Conservation (phyloP, 1,284 basidiomycete genomes). For the Gomphus sp. region DNA sequence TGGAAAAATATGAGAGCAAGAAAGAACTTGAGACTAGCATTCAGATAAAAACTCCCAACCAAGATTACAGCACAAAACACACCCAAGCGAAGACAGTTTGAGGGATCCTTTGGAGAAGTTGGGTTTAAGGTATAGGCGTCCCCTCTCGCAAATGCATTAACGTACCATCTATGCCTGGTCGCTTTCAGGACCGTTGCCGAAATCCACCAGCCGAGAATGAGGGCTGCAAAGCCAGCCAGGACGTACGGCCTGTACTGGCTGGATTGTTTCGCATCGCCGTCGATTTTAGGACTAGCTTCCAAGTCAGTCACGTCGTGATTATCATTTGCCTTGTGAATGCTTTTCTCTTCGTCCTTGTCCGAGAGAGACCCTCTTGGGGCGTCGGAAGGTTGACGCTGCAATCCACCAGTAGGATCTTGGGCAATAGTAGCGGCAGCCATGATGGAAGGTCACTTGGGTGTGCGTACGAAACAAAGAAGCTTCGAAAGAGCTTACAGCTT, state of each 20-base stretch:
- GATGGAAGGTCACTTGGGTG: not conserved
- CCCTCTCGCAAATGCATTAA: slow-evolving; percentile 9
- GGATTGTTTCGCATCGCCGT: not conserved
- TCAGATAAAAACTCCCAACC: not conserved
- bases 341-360: slow-evolving; percentile 18
- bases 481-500: not conserved
- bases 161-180: slow-evolving; percentile 66
- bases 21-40: slow-evolving; percentile 2
- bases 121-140: not conserved
- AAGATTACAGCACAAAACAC: slow-evolving; percentile 45
- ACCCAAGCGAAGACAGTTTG: slow-evolving; percentile 76
- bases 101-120: slow-evolving; percentile 44
- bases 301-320: slow-evolving; percentile 1
- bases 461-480: not conserved
- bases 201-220: slow-evolving; percentile 78
- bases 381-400: not conserved
- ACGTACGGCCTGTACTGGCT: slow-evolving; percentile 27
- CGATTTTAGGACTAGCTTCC: not conserved
- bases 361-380: slow-evolving; percentile 10
- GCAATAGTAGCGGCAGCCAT: not conserved
- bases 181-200: slow-evolving; percentile 54
- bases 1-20: slow-evolving; percentile 60
- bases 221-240: slow-evolving; percentile 39
- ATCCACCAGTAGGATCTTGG: not conserved
- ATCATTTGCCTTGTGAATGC: slow-evolving; percentile 14